These are phyloP conservation scores for Trichoderma sp. DNA, from an alignment of 2,329 filamentous ascomycete species.

Conservation along the genomic window DNA sequence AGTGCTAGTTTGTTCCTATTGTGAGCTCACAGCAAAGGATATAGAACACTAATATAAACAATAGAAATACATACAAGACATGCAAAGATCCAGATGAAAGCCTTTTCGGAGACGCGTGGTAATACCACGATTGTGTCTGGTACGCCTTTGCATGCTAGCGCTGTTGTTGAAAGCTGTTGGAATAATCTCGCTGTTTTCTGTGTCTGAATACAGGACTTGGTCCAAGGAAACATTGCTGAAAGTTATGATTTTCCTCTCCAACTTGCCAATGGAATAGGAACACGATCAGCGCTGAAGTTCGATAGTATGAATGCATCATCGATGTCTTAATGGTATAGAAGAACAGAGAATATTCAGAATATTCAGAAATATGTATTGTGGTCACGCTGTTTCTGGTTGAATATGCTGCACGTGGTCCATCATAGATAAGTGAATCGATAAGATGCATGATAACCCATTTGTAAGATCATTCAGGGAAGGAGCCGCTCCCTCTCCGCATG, in stretches of 20 bases:
- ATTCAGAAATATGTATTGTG: neutral
- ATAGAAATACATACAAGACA: too few species aligned
- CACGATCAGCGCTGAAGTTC: neutral
- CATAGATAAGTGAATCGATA: neutral
- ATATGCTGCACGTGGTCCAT: neutral
- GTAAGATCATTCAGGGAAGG: neutral
- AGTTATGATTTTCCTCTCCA: neutral
- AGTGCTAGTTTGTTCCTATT: neutral
- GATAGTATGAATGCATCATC: neutral
- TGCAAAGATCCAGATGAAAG: neutral
- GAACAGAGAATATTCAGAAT: neutral
- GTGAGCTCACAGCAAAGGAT: neutral
- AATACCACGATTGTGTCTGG: neutral
- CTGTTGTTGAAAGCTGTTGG: neutral
- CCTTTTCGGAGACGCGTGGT: neutral
- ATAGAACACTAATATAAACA: neutral
- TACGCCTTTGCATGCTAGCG: neutral
- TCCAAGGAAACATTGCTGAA: neutral
- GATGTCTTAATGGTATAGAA: neutral
- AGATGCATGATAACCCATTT: neutral
- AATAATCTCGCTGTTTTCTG: neutral
- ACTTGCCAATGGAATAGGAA: neutral
- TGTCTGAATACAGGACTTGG: neutral
- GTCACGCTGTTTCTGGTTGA: neutral
- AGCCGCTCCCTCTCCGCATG: neutral